Evolutionary conservation across 106 monocot genomes (phyloP), one percentile per base, ranked within the genome.

Genomic region (Dioscorea zingiberensis): DNA sequence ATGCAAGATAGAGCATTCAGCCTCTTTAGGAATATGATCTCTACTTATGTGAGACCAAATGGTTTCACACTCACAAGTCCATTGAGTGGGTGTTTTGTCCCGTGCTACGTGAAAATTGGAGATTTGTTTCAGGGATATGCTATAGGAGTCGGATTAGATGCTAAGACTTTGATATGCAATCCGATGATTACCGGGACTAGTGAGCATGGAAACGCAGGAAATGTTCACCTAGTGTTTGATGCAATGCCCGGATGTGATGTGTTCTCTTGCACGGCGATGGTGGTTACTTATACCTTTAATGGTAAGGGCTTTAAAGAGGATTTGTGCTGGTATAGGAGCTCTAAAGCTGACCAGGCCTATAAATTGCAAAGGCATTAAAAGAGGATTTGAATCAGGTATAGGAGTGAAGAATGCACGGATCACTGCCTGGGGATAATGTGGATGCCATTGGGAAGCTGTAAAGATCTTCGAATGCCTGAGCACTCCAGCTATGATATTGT

Each of bases 181-280:
- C 56, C 73, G 27, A 48, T 79, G 69, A 79, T 79, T 23, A 79
- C 73, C 8, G 64, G 73, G 79, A 73, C 73, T 55, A 64, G 79
- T 13, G 64, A 64, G 55, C 73, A 74, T 25, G 48, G 59, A 45
- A 64, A 73, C 27, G 58, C 48, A 7, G 48, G 27, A 53, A 27
- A 74, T 58, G 79, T 73, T 32, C 48, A 69, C 44, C 27, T 62
- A 21, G 63, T 74, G 3, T 74, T 79, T 59, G 64, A 79, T 22
- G 46, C 15, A 21, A 69, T 74, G 58, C 62, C 24, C 45, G 16
- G 1, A 14, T 25, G 48, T 69, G 79, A 79, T 59, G 56, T 79
- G 11, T 63, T 79, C 44, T 73, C 73, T 11, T 74, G 79, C 73
- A 79, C 79, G 51, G 69, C 69, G 49, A 53, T 79, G 51, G 29